Base-by-base conservation (phyloP, 495 filamentous ascomycete species). In the Hypomontagnella monticulosa region DNA sequence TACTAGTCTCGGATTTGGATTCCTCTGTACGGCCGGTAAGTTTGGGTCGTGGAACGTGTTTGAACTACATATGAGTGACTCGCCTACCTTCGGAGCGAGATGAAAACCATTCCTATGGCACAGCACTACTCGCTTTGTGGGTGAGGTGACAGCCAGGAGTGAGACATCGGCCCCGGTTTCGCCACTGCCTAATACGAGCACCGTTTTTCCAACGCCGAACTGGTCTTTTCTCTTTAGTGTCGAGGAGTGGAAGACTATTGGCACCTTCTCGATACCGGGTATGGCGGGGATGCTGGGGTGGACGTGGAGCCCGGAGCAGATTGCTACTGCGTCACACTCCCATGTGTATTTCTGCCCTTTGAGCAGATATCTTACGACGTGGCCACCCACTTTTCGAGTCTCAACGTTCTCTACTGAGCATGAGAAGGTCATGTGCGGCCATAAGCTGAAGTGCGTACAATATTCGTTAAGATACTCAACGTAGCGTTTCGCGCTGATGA, bases 81-180 rank as follows among this genome's bases (percentile, higher is more conserved):
- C 4, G 23, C 60, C 12, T 68, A 75, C 71, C 68, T 76, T 78
- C 4, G 75, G 75, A 7, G 74, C 71, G 20, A 61, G 68, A 4
- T 77, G 70, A 34, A 76, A 80, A 23, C 77, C 77, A 41, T 76
- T 67, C 10, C 78, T 70, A 51, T 79, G 78, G 38, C 76, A 78
- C 23, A 80, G 57, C 0, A 77, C 75, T 3, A 80, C 77, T 34
- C 69, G 58, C 44, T 72, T 71, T 23, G 78, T 77, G 1, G 68
- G 63, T 1, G 71, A 71, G 43, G 75, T 78, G n/a, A 79, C 67
- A 4, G 77, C 74, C 60, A 79, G 66, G 40, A 78, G 69, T 4
- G 73, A 62, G 52, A 79, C 63, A 43, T 80, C 78, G 55, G 74
- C 73, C 11, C 69, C 76, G 1, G 77, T 78, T 61, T 79, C 77